Evolutionary conservation across 805 yeast genomes (phyloP).

Genomic region (Metschnikowia sp.): DNA sequence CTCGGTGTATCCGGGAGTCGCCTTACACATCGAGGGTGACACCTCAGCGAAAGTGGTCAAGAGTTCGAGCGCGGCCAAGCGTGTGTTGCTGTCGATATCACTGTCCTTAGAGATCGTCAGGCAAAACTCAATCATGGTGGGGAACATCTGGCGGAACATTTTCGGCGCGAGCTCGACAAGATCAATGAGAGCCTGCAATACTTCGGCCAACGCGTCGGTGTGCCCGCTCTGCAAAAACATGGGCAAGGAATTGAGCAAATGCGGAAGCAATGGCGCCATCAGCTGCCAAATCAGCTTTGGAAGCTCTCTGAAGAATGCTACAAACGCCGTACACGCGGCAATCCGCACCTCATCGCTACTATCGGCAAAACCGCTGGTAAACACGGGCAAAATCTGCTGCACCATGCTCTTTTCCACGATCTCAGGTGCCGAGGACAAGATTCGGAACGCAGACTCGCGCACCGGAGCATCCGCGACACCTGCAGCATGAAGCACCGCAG

Average conservation of each 20-base stretch:
- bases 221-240: constrained; percentile 76
- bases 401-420: constrained; percentile 61
- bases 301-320: constrained; percentile 77
- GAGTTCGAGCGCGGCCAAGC: constrained; percentile 85
- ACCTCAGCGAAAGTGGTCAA: constrained; percentile 88
- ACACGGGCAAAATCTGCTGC: constrained; percentile 59
- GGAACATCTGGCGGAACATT: constrained; percentile 87
- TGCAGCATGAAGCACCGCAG: constrained; percentile 68
- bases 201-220: constrained; percentile 77
- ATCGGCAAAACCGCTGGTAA: constrained; percentile 80
- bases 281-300: constrained; percentile 78
- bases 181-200: constrained; percentile 86
- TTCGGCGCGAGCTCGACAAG: constrained; percentile 92
- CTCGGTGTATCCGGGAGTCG: constrained; percentile 67
- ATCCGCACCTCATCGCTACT: constrained; percentile 78
- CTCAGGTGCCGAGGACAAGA: constrained; percentile 80
- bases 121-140: constrained; percentile 81
- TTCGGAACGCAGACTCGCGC: constrained; percentile 89
- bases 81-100: constrained; percentile 73
- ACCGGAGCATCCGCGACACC: constrained; percentile 55
- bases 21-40: constrained; percentile 92
- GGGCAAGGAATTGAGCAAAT: constrained; percentile 81
- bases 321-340: constrained; percentile 89
- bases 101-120: constrained; percentile 77
- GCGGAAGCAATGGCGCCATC: constrained; percentile 77